Conservation (phyloP, 2,329 filamentous ascomycete species). For the Cordyceps tenuipes region DNA sequence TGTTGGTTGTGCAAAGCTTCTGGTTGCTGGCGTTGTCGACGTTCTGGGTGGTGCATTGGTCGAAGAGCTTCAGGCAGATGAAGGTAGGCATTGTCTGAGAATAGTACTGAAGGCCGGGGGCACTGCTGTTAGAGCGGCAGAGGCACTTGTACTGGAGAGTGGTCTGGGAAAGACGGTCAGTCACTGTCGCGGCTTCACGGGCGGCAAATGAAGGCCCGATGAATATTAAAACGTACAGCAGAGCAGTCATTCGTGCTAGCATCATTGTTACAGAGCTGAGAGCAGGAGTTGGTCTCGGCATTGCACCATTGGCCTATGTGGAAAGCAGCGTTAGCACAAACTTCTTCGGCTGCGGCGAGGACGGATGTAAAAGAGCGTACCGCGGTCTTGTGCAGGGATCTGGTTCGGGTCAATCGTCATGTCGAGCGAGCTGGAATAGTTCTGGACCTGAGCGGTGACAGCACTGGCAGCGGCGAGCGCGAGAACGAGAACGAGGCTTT, state of each 20-base stretch:
- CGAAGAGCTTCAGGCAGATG: constrained; percentile 42
- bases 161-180: constrained; percentile 21
- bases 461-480: constrained; percentile 37
- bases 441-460: constrained; percentile 32
- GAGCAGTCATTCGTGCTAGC: constrained; percentile 36
- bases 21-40: constrained; percentile 35
- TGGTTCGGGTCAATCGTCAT: constrained; percentile 33
- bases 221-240: constrained; percentile 30
- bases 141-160: constrained; percentile 40
- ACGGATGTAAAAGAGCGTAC: constrained; percentile 26
- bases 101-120: constrained; percentile 46
- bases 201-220: neutral
- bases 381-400: constrained; percentile 26
- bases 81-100: constrained; percentile 43
- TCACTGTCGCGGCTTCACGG: neutral
- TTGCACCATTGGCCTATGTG: constrained; percentile 41
- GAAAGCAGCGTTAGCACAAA: constrained; percentile 7
- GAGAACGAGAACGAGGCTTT: constrained; percentile 32
- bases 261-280: constrained; percentile 34
- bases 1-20: constrained; percentile 39
- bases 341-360: constrained; percentile 14
- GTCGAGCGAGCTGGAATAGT: constrained; percentile 35
- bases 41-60: constrained; percentile 37
- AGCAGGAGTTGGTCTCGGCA: constrained; percentile 43
- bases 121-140: constrained; percentile 38